These are phyloP conservation scores for Psilocybe azurescens DNA, from an alignment of 768 basidiomycete species.

Conservation along the genomic window DNA sequence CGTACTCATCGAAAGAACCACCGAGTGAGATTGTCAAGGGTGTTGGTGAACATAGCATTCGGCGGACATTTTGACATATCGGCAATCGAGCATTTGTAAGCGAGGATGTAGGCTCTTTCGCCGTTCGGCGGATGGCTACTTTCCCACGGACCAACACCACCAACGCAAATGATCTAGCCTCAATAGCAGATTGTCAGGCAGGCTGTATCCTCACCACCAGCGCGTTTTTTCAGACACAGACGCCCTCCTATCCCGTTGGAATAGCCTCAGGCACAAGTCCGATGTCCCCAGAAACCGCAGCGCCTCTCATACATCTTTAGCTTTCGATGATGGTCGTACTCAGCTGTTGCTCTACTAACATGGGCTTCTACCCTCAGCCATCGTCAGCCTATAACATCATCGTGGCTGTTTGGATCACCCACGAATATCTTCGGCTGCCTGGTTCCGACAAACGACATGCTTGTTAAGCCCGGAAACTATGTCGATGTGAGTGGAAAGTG, in stretches of 20 bases:
- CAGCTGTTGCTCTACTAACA: constrained; percentile 91
- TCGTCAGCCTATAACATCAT: constrained; percentile 91
- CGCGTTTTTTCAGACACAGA: constrained; percentile 70
- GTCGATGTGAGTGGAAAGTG: constrained; percentile 86
- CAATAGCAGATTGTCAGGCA: constrained; percentile 44
- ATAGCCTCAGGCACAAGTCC: constrained; percentile 74
- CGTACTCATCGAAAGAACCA: too few species aligned
- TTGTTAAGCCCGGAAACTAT: constrained; percentile 74
- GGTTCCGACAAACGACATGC: constrained; percentile 90
- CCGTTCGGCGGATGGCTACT: too few species aligned
- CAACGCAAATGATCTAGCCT: too few species aligned
- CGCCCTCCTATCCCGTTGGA: constrained; percentile 54
- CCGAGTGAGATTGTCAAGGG: too few species aligned
- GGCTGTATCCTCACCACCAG: constrained; percentile 58
- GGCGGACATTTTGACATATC: too few species aligned
- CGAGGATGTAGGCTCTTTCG: too few species aligned
- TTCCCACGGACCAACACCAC: too few species aligned
- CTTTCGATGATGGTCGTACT: constrained; percentile 93
- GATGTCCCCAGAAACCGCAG: constrained; percentile 73
- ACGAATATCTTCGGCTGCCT: constrained; percentile 86
- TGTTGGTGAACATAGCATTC: too few species aligned
- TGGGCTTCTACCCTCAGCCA: constrained; percentile 87
- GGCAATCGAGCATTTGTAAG: too few species aligned
- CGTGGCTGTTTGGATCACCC: constrained; percentile 84
- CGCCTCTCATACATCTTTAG: constrained; percentile 42